Evolutionary conservation across 2,329 filamentous ascomycete species (phyloP), one percentile per base, ranked within the genome.

Genomic region (Aspergillus fijiensis): DNA sequence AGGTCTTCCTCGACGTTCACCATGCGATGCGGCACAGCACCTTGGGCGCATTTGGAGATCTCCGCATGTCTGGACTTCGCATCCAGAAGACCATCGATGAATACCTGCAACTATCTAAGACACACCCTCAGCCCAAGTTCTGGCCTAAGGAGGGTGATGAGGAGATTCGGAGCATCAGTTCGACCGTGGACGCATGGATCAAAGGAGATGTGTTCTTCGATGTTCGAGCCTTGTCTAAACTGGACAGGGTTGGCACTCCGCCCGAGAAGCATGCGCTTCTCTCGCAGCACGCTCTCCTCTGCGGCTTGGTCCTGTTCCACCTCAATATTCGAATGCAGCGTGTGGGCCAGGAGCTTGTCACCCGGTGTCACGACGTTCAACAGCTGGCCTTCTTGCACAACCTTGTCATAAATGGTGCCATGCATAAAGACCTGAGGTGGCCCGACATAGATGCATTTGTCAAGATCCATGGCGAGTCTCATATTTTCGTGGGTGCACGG

Each of bases 1-100:
- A 74, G 50, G 61, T 75, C 19, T 67, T 72, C 23, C 70, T 78
- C 7, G 74, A 77, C 54, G 68, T 74, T 25, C 71, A 76, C 60
- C 70, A 74, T 60, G 63, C 60, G n/a, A 69, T 75, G 57, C 66
- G 74, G n/a, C 27, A 64, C 58, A 68, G 63, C 49, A 55, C 45
- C 16, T 19, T 63, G 42, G 53, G 61, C 60, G 65, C 65, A 50
- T 67, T 66, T 60, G 60, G 23, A 33, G 67, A 70, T 53, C 64
- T 70, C 27, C 66, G 67, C 10, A 70, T 70, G 56, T 66, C 66
- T 31, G 66, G 67, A 53, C 58, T 72, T 33, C 70, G 69, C 11
- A 71, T 70, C 23, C 55, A 65, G 45, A 71, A 65, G 56, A 69
- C 60, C 11, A 68, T 71, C 35, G 57, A 67, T 29, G 68, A 70